Evolutionary conservation across 441 rosid species (phyloP).

Genomic region (Brassica balearica): DNA sequence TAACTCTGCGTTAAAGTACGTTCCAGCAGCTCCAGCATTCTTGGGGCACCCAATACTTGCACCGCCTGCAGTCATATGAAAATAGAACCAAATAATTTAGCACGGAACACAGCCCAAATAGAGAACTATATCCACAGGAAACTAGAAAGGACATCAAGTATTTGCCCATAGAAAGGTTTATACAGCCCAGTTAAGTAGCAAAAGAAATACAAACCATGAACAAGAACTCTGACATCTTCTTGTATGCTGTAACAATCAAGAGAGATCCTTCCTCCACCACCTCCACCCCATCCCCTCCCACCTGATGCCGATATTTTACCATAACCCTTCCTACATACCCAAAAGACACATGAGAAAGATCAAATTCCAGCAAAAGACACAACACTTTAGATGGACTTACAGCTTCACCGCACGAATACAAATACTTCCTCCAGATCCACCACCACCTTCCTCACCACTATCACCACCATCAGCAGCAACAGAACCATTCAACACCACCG

Average conservation of each 20-base stretch:
- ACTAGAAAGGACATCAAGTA: no score
- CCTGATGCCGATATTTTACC: constrained; percentile 92
- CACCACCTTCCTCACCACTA: constrained; percentile 82
- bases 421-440: constrained; percentile 99
- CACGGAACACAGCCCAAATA: neutral
- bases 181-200: constrained; percentile 26
- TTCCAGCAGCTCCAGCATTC: constrained; percentile 99
- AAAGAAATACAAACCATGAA: constrained; percentile 75
- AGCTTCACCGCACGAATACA: constrained; percentile 68
- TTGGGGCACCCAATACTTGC: constrained; percentile 77
- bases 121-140: no score
- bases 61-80: constrained; percentile 69
- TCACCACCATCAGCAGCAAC: constrained; percentile 86
- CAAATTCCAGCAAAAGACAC: constrained; percentile 20
- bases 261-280: constrained; percentile 98
- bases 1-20: constrained; percentile 86
- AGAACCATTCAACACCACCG: constrained; percentile 81
- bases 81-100: constrained; percentile 26
- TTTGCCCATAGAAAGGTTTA: neutral
- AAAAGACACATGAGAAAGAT: constrained; percentile 30
- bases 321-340: constrained; percentile 82
- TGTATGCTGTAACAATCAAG: constrained; percentile 97
- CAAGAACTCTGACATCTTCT: constrained; percentile 84
- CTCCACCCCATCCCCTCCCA: constrained; percentile 97
- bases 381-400: constrained; percentile 56